phyloP scores from a whole-genome alignment of 208 protist species.

The Naegleria fowleri region DNA sequence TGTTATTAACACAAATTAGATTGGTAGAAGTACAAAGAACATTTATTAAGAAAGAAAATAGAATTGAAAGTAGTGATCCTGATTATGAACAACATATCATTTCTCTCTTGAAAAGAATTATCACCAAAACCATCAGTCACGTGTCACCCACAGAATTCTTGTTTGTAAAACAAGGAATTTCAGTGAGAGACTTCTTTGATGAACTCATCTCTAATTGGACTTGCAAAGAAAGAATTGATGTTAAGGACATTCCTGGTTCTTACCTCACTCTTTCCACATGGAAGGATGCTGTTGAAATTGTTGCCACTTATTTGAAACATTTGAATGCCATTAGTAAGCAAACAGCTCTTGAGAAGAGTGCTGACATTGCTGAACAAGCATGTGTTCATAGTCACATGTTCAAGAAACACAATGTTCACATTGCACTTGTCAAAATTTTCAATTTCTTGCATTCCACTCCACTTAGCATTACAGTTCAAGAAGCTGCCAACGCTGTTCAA shows the following conservation, averaged over 20 bases:
- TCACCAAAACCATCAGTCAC: background rate
- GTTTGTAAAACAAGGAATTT: background rate
- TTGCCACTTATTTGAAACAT: background rate
- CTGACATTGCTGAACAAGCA: background rate
- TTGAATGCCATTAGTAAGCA: background rate
- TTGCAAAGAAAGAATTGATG: background rate
- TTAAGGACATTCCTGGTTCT: background rate
- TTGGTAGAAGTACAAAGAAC: background rate
- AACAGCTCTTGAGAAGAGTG: background rate
- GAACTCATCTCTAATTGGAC: constrained; percentile 2
- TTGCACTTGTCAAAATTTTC: background rate
- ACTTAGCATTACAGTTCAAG: background rate
- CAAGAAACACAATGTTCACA: background rate
- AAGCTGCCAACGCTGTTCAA: background rate
- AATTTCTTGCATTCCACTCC: background rate
- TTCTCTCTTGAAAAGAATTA: background rate
- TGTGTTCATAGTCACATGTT: background rate
- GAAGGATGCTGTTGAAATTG: background rate
- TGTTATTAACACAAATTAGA: background rate
- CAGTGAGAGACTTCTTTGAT: background rate
- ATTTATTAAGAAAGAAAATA: background rate
- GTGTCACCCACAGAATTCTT: background rate
- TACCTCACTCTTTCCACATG: background rate
- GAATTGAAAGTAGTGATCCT: background rate
- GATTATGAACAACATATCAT: background rate